Evolutionary conservation across 805 yeast species (phyloP), one percentile per base, ranked within the genome.

Genomic region (Monosporozyma servazzii): DNA sequence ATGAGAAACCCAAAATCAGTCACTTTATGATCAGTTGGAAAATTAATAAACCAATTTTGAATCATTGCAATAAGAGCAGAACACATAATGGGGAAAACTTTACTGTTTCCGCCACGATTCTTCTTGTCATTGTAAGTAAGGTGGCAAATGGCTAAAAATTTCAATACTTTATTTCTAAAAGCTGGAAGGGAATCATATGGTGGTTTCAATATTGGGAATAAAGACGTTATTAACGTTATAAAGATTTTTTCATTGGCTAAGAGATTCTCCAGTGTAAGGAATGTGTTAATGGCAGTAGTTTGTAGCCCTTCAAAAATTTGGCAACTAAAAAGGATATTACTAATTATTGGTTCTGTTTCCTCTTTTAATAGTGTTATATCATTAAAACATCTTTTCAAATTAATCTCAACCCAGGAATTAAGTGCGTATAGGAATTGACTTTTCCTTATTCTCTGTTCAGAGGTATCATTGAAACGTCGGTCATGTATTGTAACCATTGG

Each of bases 91-190:
- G 55, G 48, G 46, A 58, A 54, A 8, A 48, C 49, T 5, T 30
- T n/a, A 15, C 46, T 48, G 20, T 36, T 37, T 18, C 30, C 39
- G 8, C 36, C 5, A 3, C 37, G 17, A 31, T 40, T n/a, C 25
- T 27, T 18, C 21, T 40, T 31, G 7, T 39, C 42, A 6, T 47
- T n/a, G 21, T 53, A 49, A 21, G 52, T 49, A n/a, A 62, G 52
- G 45, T 58, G 53, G 41, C 61, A 57, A 10, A 53, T 51, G 2
- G 59, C 58, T 9, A 62, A 36, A 11, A 59, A 43, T 29, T 54
- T 50, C 36, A 55, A 42, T 3, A 57, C 5, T 6, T n/a, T 44
- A 17, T 52, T 57, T 39, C 52, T 53, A 20, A 56, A 48, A 20
- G 25, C 29, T 2, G 29, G 17, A 8, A 33, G 13, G 2, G 29